A percentile compares a stretch with the other conserved stretches of the same genome.
Conservation (phyloP, 352 stramenopile species). For the Globisporangium paddicum region DNA sequence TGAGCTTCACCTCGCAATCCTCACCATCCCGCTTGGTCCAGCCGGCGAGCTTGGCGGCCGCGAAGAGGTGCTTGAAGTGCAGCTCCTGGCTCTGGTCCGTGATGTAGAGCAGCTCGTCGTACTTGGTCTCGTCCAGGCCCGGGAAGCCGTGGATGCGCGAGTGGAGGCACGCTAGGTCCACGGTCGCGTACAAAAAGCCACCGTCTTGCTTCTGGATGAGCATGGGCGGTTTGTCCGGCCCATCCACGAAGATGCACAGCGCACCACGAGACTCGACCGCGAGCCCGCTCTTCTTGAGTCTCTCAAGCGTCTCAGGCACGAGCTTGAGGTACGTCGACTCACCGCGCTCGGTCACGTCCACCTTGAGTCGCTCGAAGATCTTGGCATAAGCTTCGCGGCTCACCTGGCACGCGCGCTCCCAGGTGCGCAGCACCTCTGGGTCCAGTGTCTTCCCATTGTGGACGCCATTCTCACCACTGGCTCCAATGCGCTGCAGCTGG, state of each 20-base stretch:
- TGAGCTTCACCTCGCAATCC: conserved; percentile 43
- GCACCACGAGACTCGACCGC: conserved; percentile 57
- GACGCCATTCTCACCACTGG: not conserved
- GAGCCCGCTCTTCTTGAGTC: conserved; percentile 40
- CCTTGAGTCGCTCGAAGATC: conserved; percentile 65
- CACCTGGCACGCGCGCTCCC: conserved; percentile 63
- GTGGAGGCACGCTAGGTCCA: conserved; percentile 67
- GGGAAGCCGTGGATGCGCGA: conserved; percentile 71
- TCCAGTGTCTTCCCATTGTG: conserved; percentile 22
- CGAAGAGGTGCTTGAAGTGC: conserved; percentile 79
- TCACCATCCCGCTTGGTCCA: conserved; percentile 29
- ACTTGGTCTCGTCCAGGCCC: conserved; percentile 52
- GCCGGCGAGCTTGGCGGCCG: conserved; percentile 42
- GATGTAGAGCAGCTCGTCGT: conserved; percentile 82
- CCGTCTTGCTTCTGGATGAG: conserved; percentile 81
- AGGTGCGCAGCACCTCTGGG: conserved; percentile 35
- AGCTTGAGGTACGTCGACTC: conserved; percentile 77
- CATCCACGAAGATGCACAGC: conserved; percentile 71
- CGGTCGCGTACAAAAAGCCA: conserved; percentile 74
- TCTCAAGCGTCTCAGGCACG: conserved; percentile 38
- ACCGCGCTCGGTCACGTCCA: conserved; percentile 59
- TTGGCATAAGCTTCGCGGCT: conserved; percentile 57
- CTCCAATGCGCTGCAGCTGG: conserved; percentile 57
- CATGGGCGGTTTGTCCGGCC: conserved; percentile 67
- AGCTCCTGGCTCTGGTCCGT: conserved; percentile 77